Evolutionary conservation across 2,329 filamentous ascomycete genomes (phyloP).

Genomic region (Fusarium humuli): DNA sequence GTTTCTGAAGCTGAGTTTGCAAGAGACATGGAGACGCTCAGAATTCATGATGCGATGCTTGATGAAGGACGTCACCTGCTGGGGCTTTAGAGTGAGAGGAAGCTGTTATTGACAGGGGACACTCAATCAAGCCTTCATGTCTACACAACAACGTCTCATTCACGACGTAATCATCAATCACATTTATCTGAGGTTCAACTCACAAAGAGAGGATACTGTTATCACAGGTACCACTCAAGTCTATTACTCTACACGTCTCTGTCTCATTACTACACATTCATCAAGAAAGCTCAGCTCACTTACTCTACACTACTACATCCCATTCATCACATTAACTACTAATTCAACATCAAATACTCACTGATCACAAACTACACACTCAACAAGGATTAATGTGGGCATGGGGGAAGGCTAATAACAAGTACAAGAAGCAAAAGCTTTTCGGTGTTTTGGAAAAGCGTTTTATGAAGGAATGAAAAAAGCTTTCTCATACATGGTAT

Average conservation of each 20-base stretch:
- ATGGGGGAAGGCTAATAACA: not conserved
- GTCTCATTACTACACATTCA: not conserved
- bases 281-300: not conserved
- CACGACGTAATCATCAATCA: too few species aligned
- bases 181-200: too few species aligned
- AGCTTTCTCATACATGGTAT: too few species aligned
- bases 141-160: too few species aligned
- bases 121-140: not conserved
- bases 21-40: not conserved
- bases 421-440: not conserved
- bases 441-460: not conserved
- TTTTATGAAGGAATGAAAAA: too few species aligned
- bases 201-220: not conserved
- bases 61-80: not conserved
- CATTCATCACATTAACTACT: not conserved
- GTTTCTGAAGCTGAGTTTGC: not conserved
- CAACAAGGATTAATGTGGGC: not conserved
- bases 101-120: not conserved
- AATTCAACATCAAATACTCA: too few species aligned
- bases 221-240: not conserved
- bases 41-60: not conserved
- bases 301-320: not conserved
- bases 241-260: too few species aligned
- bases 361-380: too few species aligned
- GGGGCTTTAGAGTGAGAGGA: not conserved